Evolutionary conservation across 306 rosid species (phyloP), one percentile per base, ranked within the genome.

Genomic region (Prunus campanulata): DNA sequence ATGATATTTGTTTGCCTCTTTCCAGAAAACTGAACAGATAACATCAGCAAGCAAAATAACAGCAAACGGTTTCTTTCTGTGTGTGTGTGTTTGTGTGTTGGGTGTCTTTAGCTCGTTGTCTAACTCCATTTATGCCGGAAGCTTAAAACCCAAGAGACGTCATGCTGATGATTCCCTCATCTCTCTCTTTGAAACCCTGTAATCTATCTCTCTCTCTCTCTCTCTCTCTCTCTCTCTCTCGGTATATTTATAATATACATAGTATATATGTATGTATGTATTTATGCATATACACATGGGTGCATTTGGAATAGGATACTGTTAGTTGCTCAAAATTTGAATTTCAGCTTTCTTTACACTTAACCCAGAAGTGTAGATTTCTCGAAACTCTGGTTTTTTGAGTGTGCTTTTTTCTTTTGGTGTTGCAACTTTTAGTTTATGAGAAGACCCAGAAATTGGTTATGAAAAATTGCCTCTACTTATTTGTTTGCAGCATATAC

Each of bases 111-210:
- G n/a, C n/a, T 44, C 25, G 50, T 29, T n/a, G 65, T 49, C 71
- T 42, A 27, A 63, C 52, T 48, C 39, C 66, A 10, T 48, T n/a
- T 25, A 76, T 72, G 81, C 68, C 75, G 65, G 62, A 73, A 62
- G 50, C 79, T 59, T 71, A 39, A 50, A 42, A 25, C 15, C 19
- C 29, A 8, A 25, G 62, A 29, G 68, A 80, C 80, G 84, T 79
- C 79, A 86, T 87, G 90, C 49, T 81, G 54, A 59, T 85, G 24
- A 18, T 68, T 83, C 82, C 77, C 74, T 74, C 90, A 6, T 39
- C 79, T 44, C 80, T 76, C 42, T 81, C 83, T 51, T 65, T 74
- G 8, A 42, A 49, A 27, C 60, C 78, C 42, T 57, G 77, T 71
- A 81, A 73, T 70, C 80, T 82, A 2, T 63, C 89, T 74, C 67